Percentiles rank a stretch among this genome's conserved stretches.
Evolutionary conservation across 2,329 filamentous ascomycete species (phyloP).

Genomic region (Aphanocladium album): DNA sequence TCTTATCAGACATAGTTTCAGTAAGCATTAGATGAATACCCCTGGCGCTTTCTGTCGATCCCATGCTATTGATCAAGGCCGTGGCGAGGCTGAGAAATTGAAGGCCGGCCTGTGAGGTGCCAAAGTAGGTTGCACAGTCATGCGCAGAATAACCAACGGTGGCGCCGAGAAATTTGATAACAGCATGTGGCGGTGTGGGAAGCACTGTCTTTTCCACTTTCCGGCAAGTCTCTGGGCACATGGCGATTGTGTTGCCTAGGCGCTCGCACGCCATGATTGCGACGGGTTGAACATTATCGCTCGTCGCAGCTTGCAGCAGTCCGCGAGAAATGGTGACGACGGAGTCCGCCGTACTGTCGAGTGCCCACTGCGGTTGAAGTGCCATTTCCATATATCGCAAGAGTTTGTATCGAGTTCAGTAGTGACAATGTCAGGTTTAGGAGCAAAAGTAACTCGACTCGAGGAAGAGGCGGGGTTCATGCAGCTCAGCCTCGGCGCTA

Average conservation of each 20-base stretch:
- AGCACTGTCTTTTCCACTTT: slow-evolving; percentile 18
- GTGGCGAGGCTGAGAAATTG: slow-evolving; percentile 17
- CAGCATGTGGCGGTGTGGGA: slow-evolving; percentile 10
- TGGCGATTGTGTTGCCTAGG: slow-evolving; percentile 22
- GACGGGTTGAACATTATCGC: slow-evolving; percentile 19
- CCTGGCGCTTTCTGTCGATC: neutral
- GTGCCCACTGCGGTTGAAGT: slow-evolving; percentile 6
- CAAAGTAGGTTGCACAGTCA: neutral
- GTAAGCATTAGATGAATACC: neutral
- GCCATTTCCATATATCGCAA: no score
- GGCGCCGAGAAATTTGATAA: neutral
- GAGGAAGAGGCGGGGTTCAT: neutral
- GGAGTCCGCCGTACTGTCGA: slow-evolving; percentile 12
- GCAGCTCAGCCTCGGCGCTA: neutral
- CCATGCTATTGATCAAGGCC: slow-evolving; percentile 12
- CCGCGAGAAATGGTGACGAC: slow-evolving; percentile 13
- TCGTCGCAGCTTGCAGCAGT: slow-evolving; percentile 19
- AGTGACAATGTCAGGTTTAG: no score
- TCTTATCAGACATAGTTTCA: neutral
- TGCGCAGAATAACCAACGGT: neutral
- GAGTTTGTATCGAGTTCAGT: no score
- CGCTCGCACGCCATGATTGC: slow-evolving; percentile 22
- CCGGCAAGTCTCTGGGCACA: slow-evolving; percentile 16
- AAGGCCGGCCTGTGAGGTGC: slow-evolving; percentile 10
- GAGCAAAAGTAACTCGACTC: no score